phyloP scores from a whole-genome alignment of 2,329 filamentous ascomycete genomes.

The Mycosphaerella sp. region DNA sequence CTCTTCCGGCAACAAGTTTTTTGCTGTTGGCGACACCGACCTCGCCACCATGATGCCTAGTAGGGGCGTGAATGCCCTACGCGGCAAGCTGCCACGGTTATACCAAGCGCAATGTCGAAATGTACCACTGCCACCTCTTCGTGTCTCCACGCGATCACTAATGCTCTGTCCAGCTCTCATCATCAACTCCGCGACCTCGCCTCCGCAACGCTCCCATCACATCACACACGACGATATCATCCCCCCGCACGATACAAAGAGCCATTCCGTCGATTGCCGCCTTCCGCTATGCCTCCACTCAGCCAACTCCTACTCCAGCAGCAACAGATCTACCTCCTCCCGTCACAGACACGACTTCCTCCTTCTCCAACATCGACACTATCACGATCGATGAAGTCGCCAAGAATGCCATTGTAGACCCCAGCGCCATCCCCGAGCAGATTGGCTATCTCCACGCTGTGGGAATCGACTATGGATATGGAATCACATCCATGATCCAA shows the following conservation, averaged over 20 bases:
- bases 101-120: slow-evolving; percentile 27
- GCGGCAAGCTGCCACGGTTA: slow-evolving; percentile 22
- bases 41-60: slow-evolving; percentile 41
- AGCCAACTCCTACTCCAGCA: slow-evolving; percentile 29
- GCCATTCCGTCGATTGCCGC: slow-evolving; percentile 18
- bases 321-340: slow-evolving; percentile 29
- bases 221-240: slow-evolving; percentile 12
- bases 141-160: background rate
- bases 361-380: slow-evolving; percentile 29
- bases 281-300: slow-evolving; percentile 28
- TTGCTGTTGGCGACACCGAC: slow-evolving; percentile 4
- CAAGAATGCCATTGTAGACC: slow-evolving; percentile 10
- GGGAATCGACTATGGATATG: slow-evolving; percentile 82
- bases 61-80: slow-evolving; percentile 40
- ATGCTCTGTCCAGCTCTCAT: slow-evolving; percentile 25
- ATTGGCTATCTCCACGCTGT: slow-evolving; percentile 78
- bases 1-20: background rate
- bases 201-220: slow-evolving; percentile 10
- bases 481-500: slow-evolving; percentile 67
- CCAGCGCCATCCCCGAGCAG: slow-evolving; percentile 55
- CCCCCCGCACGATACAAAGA: slow-evolving; percentile 14
- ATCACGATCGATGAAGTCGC: slow-evolving; percentile 36
- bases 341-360: slow-evolving; percentile 21
- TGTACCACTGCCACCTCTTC: slow-evolving; percentile 15
- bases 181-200: slow-evolving; percentile 15